Evolutionary conservation across 345 rosid genomes (phyloP), one percentile per base, ranked within the genome.

Genomic region (Reutealis trisperma): DNA sequence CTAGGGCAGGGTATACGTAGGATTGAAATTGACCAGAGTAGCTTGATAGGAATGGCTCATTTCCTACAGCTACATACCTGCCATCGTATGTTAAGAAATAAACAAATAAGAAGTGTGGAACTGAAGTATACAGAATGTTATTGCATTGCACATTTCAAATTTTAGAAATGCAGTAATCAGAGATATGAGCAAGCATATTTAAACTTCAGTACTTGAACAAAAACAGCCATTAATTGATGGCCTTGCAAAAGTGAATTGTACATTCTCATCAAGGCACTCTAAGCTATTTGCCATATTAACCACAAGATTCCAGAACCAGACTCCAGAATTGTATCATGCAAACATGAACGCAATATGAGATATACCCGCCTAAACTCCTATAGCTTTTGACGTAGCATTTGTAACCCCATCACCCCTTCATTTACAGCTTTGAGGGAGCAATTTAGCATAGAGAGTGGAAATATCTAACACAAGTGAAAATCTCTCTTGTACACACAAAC

Each of bases 51-150:
- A 93, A 93, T 45, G 99, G 99, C 78, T 96, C 99, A 63, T 96
- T 96, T 80, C 99, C 97, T 4, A 96, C 97, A 4, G 98, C 98
- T 60, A 96, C 79, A 77, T 91, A 95, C 90, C 98, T 91, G 90
- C 59, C 73, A 78, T 75, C 10, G 14, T 60, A 80, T 24, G 49
- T 47, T 51, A 75, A 57, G 70, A 32, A 44, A 74, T 41, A 19
- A 76, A 59, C 10, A 22, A 24, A 47, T 63, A 51, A 75, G 66
- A 76, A 41, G 61, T 67, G 27, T 3, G 62, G 44, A 41, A 13
- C 52, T 27, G 41, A 7, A 10, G 32, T 8, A 42, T 22, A 27
- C 3, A 21, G 30, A 72, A 30, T 2, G 72, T 32, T 25, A 54
- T 21, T 55, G 37, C 64, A 54, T 21, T 55, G 37, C 64, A 55